Evolutionary conservation across 495 filamentous ascomycete species (phyloP), one percentile per base, ranked within the genome.

Genomic region (Talaromyces proteolyticus): DNA sequence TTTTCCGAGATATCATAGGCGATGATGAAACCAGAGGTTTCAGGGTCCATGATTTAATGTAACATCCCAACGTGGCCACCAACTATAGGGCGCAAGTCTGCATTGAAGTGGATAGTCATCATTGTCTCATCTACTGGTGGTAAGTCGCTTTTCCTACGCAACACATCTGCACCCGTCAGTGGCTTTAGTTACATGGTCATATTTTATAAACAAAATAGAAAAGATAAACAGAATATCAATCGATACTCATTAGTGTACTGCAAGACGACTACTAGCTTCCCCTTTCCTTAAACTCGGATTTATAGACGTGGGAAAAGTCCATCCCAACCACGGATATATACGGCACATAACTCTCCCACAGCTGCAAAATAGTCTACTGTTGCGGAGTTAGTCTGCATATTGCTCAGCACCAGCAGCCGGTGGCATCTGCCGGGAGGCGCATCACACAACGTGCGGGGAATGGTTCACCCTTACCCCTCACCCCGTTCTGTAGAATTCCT

Each of bases 91-190:
- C 64, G 56, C 2, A 73, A 47, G 24, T 73, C 57, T 6, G 68
- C 67, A 34, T 67, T 69, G 44, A 72, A 63, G 49, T 73, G 67
- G 26, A 73, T 73, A 6, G 70, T 73, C 70, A 73, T 70, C 70
- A 73, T 73, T 1, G 63, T 67, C 40, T 73, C 59, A 47, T 65
- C 65, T 62, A 53, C 44, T 4, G 4, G 4, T 34, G 29, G 4
- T 34, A 26, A 24, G n/a, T 12, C 20, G 40, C 4, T 41, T 47
- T 17, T 6, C 2, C 29, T 17, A 20, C 20, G 18, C 26, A 21
- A 29, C 3, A 18, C 10, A 16, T n/a, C 34, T 38, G 4, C 54
- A 37, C 14, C 29, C 29, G 29, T 4, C 29, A 34, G 29, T 34
- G 29, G 29, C 29, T 19, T 42, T 23, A 45, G 59, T 50, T 26